Evolutionary conservation across 2,329 filamentous ascomycete genomes (phyloP).

Genomic region (Colletotrichum euphorbiae): DNA sequence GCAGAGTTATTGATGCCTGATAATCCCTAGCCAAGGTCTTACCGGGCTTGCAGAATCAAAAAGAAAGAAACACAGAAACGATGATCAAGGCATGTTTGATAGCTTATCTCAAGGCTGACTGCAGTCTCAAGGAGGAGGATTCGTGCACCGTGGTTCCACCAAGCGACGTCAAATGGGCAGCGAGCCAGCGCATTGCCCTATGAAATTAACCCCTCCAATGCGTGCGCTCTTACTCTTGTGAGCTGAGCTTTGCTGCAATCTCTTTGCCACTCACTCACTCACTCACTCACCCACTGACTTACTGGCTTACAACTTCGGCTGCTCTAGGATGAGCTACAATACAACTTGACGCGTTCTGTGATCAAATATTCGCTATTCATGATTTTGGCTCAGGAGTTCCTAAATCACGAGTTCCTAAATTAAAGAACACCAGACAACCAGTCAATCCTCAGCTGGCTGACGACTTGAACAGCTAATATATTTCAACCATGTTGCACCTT

Average conservation of each 20-base stretch:
- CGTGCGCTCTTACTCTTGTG: neutral
- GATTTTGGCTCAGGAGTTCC: too few species aligned
- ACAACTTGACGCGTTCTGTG: too few species aligned
- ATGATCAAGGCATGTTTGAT: neutral
- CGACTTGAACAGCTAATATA: too few species aligned
- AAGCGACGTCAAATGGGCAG: neutral
- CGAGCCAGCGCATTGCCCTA: neutral
- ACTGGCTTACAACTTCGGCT: too few species aligned
- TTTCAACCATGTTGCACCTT: too few species aligned
- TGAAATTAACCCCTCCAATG: slow-evolving; percentile 4
- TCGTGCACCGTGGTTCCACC: neutral
- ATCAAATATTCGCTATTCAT: too few species aligned
- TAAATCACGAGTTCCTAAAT: too few species aligned
- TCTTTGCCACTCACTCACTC: neutral
- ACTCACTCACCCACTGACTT: neutral
- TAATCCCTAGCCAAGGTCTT: neutral
- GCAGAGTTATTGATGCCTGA: slow-evolving; percentile 24
- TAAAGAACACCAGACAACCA: too few species aligned
- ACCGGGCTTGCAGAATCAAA: neutral
- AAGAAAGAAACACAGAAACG: neutral
- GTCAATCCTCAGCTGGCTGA: too few species aligned
- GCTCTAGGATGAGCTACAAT: too few species aligned
- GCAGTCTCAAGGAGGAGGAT: neutral
- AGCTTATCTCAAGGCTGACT: neutral
- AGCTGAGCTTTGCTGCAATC: neutral